Conservation (phyloP, 768 basidiomycete genomes). For the Termitomyces sp. region DNA sequence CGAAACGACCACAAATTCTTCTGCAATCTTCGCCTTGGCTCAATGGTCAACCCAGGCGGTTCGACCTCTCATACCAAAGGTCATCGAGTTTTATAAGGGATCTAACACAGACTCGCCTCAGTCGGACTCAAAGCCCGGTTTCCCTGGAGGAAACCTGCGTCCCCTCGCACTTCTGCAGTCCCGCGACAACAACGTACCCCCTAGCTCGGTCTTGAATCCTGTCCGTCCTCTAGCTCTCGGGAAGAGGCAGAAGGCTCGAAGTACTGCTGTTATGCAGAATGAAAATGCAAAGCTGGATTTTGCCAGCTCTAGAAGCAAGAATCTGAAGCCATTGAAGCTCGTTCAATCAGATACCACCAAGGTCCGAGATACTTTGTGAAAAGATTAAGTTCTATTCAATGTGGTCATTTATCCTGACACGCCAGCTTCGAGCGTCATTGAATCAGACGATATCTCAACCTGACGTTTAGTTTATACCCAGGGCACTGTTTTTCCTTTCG, state of each 20-base stretch:
- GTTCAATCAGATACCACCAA: slow-evolving; percentile 59
- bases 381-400: slow-evolving; percentile 50
- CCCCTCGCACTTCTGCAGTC: slow-evolving; percentile 60
- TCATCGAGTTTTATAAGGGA: slow-evolving; percentile 39
- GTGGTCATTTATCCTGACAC: slow-evolving; percentile 53
- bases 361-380: slow-evolving; percentile 50
- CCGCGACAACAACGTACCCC: slow-evolving; percentile 36
- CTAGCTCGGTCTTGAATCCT: slow-evolving; percentile 14
- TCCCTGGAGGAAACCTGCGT: slow-evolving; percentile 46
- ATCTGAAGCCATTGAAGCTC: slow-evolving; percentile 56
- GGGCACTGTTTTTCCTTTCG: background rate
- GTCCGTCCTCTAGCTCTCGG: slow-evolving; percentile 53
- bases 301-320: slow-evolving; percentile 31
- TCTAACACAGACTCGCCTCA: slow-evolving; percentile 21
- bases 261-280: slow-evolving; percentile 23
- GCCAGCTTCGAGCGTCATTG: slow-evolving; percentile 34
- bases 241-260: slow-evolving; percentile 44
- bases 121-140: slow-evolving; percentile 26
- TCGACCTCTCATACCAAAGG: slow-evolving; percentile 48
- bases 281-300: slow-evolving; percentile 33
- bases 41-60: slow-evolving; percentile 47
- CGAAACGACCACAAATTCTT: slow-evolving; percentile 19
- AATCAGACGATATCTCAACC: slow-evolving; percentile 17
- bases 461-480: slow-evolving; percentile 7
- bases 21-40: slow-evolving; percentile 31